Conservation (phyloP, 306 rosid genomes). For the Delonix regia region DNA sequence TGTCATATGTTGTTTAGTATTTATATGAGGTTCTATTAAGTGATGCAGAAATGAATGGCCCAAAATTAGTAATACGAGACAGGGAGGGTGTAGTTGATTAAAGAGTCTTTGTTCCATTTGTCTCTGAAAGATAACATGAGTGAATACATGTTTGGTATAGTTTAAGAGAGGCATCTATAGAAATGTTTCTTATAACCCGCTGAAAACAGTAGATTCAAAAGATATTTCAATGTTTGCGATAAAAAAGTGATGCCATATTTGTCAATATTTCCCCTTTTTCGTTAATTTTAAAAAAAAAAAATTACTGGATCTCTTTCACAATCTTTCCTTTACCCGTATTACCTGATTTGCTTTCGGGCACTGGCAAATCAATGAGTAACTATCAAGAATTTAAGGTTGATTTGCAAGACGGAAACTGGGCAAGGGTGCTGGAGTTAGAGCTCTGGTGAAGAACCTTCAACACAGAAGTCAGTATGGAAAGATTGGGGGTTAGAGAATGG, state of each 20-base stretch:
- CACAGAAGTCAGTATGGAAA: background rate
- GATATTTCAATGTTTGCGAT: background rate
- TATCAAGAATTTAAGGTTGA: background rate
- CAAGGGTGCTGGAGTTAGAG: background rate
- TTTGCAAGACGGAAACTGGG: background rate
- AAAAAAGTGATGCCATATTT: background rate
- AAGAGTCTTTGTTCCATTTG: constrained; percentile 2
- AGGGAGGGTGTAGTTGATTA: background rate
- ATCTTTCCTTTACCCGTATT: background rate
- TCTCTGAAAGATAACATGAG: too few relatives aligned
- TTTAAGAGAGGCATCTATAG: background rate
- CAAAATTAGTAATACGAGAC: constrained; percentile 9
- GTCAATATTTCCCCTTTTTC: too few relatives aligned
- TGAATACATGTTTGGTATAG: too few relatives aligned
- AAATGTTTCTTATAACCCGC: constrained; percentile 14
- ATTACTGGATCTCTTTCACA: background rate
- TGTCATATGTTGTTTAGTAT: constrained; percentile 11
- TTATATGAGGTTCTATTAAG: constrained; percentile 1
- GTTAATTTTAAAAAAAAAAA: too few relatives aligned
- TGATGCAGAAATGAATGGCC: background rate
- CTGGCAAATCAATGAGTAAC: background rate
- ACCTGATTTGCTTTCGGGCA: background rate
- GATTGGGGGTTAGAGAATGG: background rate
- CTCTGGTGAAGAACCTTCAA: background rate
- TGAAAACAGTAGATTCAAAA: background rate